Evolutionary conservation across 73 alveolate species (phyloP).

Genomic region (Durusdinium trenchii): DNA sequence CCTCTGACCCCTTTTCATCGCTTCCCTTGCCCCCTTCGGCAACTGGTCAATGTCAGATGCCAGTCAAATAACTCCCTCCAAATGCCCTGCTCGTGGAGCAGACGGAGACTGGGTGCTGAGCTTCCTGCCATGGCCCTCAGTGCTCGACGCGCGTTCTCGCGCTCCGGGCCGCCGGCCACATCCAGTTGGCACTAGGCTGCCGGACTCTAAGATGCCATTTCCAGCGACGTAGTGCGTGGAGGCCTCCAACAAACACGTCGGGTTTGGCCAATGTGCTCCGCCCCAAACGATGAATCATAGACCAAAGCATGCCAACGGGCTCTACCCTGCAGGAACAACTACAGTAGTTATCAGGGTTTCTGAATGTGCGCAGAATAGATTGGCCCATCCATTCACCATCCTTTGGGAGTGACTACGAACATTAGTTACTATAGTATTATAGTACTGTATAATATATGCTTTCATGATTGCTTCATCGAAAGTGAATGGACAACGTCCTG

Average conservation of each 20-base stretch:
- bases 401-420: not conserved
- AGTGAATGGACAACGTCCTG: not conserved
- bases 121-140: not conserved
- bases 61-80: not conserved
- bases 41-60: not conserved
- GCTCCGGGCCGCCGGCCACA: not conserved
- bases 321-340: not conserved
- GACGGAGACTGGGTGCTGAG: not conserved
- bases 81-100: not conserved
- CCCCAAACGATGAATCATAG: no score
- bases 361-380: not conserved
- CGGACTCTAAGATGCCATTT: constrained; percentile 56
- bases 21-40: not conserved
- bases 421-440: not conserved
- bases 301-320: not conserved
- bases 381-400: not conserved
- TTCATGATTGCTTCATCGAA: no score
- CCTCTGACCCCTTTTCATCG: no score
- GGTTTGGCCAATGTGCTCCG: not conserved
- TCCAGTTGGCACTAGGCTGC: not conserved
- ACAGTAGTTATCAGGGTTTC: not conserved
- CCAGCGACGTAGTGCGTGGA: constrained; percentile 83
- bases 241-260: not conserved
- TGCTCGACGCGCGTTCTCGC: not conserved
- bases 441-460: no score